Conservation (phyloP, 2,329 filamentous ascomycete genomes). For the Hymenoscyphus albidus region DNA sequence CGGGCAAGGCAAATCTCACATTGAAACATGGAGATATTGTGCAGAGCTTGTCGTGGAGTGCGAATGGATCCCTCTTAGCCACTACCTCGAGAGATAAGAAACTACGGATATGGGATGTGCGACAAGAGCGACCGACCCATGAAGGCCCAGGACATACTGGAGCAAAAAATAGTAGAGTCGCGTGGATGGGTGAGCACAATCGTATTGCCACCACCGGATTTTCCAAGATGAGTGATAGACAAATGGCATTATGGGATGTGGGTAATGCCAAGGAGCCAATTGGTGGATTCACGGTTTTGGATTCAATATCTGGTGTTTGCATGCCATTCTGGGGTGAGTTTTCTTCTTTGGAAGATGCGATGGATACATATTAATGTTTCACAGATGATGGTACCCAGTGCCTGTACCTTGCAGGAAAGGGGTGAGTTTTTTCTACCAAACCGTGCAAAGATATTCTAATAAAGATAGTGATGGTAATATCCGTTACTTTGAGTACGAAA, state of each 20-base stretch:
- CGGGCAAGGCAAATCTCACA: conserved; percentile 68
- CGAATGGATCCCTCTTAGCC: conserved; percentile 77
- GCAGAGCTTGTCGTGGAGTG: conserved; percentile 94
- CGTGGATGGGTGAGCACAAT: conserved; percentile 97
- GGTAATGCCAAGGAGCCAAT: conserved; percentile 76
- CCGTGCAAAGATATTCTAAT: conserved; percentile 14
- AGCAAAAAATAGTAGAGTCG: conserved; percentile 94
- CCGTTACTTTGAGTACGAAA: conserved; percentile 96
- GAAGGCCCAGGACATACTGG: conserved; percentile 83
- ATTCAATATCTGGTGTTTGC: conserved; percentile 95
- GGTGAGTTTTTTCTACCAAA: conserved; percentile 52
- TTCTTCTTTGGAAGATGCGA: conserved; percentile 16
- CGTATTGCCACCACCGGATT: conserved; percentile 95
- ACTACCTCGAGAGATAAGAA: conserved; percentile 99
- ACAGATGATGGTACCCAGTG: conserved; percentile 86
- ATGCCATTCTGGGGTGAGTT: conserved; percentile 93
- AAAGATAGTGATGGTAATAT: conserved; percentile 84
- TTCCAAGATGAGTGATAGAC: conserved; percentile 96
- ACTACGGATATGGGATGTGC: conserved; percentile 93
- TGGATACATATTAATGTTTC: conserved; percentile 17
- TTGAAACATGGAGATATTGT: conserved; percentile 89
- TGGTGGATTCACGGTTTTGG: conserved; percentile 83
- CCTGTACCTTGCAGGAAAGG: conserved; percentile 94
- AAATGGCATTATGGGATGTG: conserved; percentile 93
- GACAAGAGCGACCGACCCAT: conserved; percentile 83